phyloP scores from a whole-genome alignment of 352 stramenopile genomes.

The Globisporangium cederbergense region DNA sequence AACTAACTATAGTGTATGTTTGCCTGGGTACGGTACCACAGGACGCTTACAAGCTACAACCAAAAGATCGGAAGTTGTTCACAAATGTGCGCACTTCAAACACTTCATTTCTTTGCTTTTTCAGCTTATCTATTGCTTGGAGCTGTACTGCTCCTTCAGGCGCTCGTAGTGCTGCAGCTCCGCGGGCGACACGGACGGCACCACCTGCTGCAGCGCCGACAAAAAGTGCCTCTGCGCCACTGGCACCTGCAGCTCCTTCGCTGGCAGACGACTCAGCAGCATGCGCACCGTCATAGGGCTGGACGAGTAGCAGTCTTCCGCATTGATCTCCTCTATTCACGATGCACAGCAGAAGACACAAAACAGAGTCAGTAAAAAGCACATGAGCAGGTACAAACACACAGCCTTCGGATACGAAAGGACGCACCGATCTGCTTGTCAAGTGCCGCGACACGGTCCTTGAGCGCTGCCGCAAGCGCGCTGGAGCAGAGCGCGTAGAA shows the following conservation, averaged over 20 bases:
- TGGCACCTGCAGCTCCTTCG: slow-evolving; percentile 57
- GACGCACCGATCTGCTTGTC: slow-evolving; percentile 60
- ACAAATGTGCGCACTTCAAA: not conserved
- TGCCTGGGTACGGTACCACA: not conserved
- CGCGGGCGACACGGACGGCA: slow-evolving; percentile 81
- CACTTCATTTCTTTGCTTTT: not conserved
- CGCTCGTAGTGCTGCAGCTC: slow-evolving; percentile 88
- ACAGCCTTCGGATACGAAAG: not conserved
- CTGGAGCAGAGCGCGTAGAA: slow-evolving; percentile 84
- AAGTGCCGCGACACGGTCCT: slow-evolving; percentile 66
- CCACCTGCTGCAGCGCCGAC: slow-evolving; percentile 47
- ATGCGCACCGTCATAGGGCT: slow-evolving; percentile 65
- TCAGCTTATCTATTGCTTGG: slow-evolving; percentile 27
- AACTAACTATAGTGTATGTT: not conserved
- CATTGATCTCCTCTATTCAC: slow-evolving; percentile 55
- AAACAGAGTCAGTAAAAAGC: not conserved
- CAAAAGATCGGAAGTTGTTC: not conserved
- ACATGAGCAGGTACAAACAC: not conserved
- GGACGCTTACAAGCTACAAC: not conserved
- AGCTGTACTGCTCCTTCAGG: slow-evolving; percentile 85
- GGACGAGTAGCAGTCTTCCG: slow-evolving; percentile 77
- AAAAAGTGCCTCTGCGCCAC: slow-evolving; percentile 61
- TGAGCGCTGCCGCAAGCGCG: slow-evolving; percentile 68
- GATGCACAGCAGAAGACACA: slow-evolving; percentile 6
- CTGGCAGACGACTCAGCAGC: slow-evolving; percentile 56